phyloP scores from a whole-genome alignment of 2,329 filamentous ascomycete species.

The Apiospora pterosperma region DNA sequence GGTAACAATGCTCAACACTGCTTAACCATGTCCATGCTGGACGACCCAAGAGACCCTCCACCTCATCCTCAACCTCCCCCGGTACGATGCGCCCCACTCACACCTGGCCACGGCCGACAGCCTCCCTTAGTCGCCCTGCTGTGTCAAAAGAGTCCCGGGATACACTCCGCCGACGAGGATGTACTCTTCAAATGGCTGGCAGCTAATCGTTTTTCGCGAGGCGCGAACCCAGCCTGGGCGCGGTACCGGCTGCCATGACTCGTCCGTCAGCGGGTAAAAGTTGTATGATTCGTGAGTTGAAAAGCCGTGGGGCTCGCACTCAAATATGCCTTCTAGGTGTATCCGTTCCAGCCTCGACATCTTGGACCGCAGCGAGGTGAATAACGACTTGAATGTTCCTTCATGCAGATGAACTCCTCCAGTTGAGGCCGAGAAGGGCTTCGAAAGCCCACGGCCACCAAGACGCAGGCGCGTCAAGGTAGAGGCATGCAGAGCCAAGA shows the following conservation, averaged over 20 bases:
- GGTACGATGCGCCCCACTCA: background rate
- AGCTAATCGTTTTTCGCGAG: slow-evolving; percentile 31
- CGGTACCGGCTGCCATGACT: slow-evolving; percentile 33
- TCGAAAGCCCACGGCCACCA: slow-evolving; percentile 40
- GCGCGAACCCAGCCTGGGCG: slow-evolving; percentile 25
- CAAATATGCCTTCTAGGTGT: slow-evolving; percentile 43
- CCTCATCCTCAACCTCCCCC: background rate
- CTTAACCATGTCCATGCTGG: background rate
- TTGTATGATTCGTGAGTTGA: slow-evolving; percentile 37
- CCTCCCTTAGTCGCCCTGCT: background rate
- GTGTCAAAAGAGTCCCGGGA: slow-evolving; percentile 15
- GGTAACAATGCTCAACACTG: background rate
- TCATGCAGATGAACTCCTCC: slow-evolving; percentile 43
- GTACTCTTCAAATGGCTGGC: slow-evolving; percentile 37
- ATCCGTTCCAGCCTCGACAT: slow-evolving; percentile 37
- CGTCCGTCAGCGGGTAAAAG: slow-evolving; percentile 39
- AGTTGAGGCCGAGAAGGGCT: slow-evolving; percentile 33
- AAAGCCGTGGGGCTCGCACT: slow-evolving; percentile 35
- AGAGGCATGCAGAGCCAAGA: slow-evolving; percentile 36
- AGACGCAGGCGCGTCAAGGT: slow-evolving; percentile 39
- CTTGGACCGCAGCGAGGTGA: slow-evolving; percentile 34
- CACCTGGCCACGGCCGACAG: background rate
- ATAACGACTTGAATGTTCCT: slow-evolving; percentile 41
- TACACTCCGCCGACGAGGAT: slow-evolving; percentile 36
- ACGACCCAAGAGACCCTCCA: background rate